Conservation (phyloP, 805 yeast species). For the Candida dendrica region DNA sequence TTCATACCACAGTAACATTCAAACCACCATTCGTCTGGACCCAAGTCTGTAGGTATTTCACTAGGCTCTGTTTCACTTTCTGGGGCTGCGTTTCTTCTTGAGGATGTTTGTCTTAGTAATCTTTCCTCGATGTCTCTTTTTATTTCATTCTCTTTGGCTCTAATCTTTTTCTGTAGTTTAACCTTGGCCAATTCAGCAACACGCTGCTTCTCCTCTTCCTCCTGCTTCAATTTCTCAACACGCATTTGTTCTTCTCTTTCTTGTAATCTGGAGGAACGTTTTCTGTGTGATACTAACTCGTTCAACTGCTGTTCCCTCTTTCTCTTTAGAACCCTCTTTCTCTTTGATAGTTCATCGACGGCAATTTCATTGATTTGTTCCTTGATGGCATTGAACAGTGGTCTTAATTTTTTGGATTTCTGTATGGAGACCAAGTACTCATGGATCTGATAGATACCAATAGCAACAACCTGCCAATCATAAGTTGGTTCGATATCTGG, state of each 20-base stretch:
- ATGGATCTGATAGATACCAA: slow-evolving; percentile 39
- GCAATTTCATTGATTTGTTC: slow-evolving; percentile 27
- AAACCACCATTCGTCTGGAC: slow-evolving; percentile 26
- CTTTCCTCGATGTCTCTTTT: slow-evolving; percentile 20
- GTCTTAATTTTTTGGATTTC: slow-evolving; percentile 22
- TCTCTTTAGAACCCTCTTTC: slow-evolving; percentile 46
- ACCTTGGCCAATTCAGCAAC: slow-evolving; percentile 33
- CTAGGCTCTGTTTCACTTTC: neutral
- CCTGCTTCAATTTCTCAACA: slow-evolving; percentile 36
- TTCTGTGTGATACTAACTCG: slow-evolving; percentile 57
- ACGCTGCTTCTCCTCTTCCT: slow-evolving; percentile 11
- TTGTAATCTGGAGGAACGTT: slow-evolving; percentile 67
- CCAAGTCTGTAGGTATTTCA: slow-evolving; percentile 22
- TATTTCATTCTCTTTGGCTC: slow-evolving; percentile 13
- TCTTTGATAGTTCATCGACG: slow-evolving; percentile 41
- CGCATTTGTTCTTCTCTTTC: slow-evolving; percentile 56
- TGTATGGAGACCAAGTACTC: slow-evolving; percentile 21
- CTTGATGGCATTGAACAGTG: slow-evolving; percentile 25
- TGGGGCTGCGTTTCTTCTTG: slow-evolving; percentile 11
- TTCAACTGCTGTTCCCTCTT: slow-evolving; percentile 60
- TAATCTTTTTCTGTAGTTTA: slow-evolving; percentile 27
- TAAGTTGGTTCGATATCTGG: slow-evolving; percentile 29
- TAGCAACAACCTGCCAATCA: slow-evolving; percentile 33
- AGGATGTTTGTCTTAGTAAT: slow-evolving; percentile 9
- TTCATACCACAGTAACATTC: slow-evolving; percentile 31